A percentile compares a stretch with the other conserved stretches of the same genome.
These are phyloP conservation scores for Nicotiana tabacum DNA, from an alignment of 257 asterid species.

Conservation along the genomic window DNA sequence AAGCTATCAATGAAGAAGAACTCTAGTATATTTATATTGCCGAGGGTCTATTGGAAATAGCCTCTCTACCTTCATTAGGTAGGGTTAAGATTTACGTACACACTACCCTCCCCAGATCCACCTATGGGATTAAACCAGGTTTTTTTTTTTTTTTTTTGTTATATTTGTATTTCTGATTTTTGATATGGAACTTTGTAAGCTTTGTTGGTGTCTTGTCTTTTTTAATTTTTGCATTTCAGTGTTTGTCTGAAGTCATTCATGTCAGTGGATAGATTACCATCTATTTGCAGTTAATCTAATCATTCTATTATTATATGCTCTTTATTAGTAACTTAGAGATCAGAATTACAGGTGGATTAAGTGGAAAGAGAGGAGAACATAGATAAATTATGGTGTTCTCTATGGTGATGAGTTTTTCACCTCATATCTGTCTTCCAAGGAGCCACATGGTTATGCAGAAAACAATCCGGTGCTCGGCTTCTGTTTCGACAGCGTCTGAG, in stretches of 20 bases:
- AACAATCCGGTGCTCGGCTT: constrained; percentile 38
- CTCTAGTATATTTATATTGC: no score
- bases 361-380: not conserved
- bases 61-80: no score
- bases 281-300: not conserved
- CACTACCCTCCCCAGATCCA: no score
- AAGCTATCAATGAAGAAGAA: not conserved
- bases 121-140: no score
- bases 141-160: no score
- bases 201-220: not conserved
- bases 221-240: not conserved
- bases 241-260: not conserved
- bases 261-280: not conserved
- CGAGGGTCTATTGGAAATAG: no score
- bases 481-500: constrained; percentile 17
- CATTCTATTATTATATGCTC: not conserved
- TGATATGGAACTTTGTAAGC: not conserved
- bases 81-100: no score
- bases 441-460: constrained; percentile 30
- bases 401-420: constrained; percentile 12
- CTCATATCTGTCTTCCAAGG: constrained; percentile 17
- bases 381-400: constrained; percentile 19
- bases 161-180: no score
- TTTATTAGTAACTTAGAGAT: not conserved
- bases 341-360: not conserved